These are phyloP conservation scores for Aspergillus ellipticus DNA, from an alignment of 495 filamentous ascomycete genomes.

Conservation along the genomic window DNA sequence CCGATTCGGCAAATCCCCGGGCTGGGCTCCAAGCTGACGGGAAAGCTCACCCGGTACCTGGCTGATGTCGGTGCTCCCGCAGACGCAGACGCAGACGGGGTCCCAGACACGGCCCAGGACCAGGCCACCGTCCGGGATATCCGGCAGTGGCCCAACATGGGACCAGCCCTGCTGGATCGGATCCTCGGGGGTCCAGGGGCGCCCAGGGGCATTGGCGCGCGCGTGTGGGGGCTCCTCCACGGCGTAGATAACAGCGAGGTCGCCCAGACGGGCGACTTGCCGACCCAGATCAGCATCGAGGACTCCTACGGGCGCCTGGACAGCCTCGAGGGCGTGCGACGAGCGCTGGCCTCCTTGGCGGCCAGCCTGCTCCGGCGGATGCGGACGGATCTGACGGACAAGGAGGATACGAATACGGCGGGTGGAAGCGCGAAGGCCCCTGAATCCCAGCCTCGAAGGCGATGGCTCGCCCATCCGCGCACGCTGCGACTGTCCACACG, in stretches of 20 bases:
- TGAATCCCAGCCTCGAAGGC: slow-evolving; percentile 10
- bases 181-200: slow-evolving; percentile 66
- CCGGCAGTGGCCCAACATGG: slow-evolving; percentile 57
- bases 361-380: slow-evolving; percentile 73
- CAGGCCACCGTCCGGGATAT: slow-evolving; percentile 60
- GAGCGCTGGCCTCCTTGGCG: slow-evolving; percentile 60
- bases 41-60: slow-evolving; percentile 62
- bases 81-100: neutral
- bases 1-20: slow-evolving; percentile 81
- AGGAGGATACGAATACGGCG: slow-evolving; percentile 24
- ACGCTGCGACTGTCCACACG: slow-evolving; percentile 78
- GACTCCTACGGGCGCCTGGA: slow-evolving; percentile 76
- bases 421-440: neutral
- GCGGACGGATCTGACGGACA: slow-evolving; percentile 67
- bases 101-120: neutral
- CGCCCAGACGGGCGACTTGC: slow-evolving; percentile 63
- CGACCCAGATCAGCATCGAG: slow-evolving; percentile 90
- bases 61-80: neutral
- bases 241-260: slow-evolving; percentile 60
- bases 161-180: slow-evolving; percentile 54
- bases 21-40: slow-evolving; percentile 75
- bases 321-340: slow-evolving; percentile 54
- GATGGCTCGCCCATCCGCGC: slow-evolving; percentile 65
- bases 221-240: slow-evolving; percentile 81
- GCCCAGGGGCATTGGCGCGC: slow-evolving; percentile 62